These are phyloP conservation scores for Prunus armeniaca DNA, from an alignment of 306 rosid species.

Conservation along the genomic window DNA sequence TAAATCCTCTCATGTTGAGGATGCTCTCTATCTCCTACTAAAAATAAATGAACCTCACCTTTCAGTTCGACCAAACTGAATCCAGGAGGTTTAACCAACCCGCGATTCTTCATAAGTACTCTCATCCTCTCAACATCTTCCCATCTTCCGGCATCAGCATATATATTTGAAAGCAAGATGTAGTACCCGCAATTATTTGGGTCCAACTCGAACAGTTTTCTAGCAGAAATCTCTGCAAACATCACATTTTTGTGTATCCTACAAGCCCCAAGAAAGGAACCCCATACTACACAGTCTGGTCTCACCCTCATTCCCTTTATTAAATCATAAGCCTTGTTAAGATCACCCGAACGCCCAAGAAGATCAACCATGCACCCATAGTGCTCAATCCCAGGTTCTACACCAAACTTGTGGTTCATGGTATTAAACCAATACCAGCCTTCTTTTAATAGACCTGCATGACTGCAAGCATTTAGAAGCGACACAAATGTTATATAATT, in stretches of 20 bases:
- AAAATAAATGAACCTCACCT: constrained; percentile 67
- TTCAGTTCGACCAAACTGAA: constrained; percentile 73
- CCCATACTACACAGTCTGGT: constrained; percentile 75
- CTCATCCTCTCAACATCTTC: constrained; percentile 72
- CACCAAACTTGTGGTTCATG: constrained; percentile 50
- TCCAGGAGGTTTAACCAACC: constrained; percentile 68
- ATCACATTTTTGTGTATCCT: constrained; percentile 69
- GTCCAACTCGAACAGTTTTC: constrained; percentile 63
- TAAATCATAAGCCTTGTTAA: constrained; percentile 59
- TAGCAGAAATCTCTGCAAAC: constrained; percentile 68
- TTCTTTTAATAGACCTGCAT: constrained; percentile 67
- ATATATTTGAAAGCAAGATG: constrained; percentile 70
- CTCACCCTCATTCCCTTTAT: constrained; percentile 62
- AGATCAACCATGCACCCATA: constrained; percentile 80
- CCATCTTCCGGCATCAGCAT: constrained; percentile 80
- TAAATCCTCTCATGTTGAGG: constrained; percentile 63
- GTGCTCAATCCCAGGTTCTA: constrained; percentile 76
- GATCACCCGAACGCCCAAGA: constrained; percentile 72
- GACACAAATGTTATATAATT: constrained; percentile 65
- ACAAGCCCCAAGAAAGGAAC: constrained; percentile 76
- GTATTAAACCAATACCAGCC: constrained; percentile 77
- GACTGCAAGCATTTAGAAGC: constrained; percentile 75
- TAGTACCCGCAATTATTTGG: constrained; percentile 71
- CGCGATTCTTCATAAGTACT: constrained; percentile 54
- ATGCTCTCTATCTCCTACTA: constrained; percentile 76